A percentile compares a stretch with the other conserved stretches of the same genome.
These are phyloP conservation scores for Citrus hindsii DNA, from an alignment of 345 rosid genomes.

Conservation along the genomic window DNA sequence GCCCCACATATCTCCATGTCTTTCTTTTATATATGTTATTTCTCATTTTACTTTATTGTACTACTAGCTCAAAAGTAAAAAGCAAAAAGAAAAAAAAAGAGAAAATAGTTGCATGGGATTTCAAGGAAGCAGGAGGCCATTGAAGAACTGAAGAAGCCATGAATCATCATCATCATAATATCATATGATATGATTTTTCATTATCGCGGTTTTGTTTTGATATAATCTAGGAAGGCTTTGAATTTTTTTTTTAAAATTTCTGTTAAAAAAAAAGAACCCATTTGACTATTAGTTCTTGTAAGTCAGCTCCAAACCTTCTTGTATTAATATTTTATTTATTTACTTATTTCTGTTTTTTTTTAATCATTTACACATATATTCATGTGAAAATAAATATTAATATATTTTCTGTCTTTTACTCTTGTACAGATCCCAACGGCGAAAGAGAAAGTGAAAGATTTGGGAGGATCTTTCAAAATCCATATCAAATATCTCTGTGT, in stretches of 20 bases:
- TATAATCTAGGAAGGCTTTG: neutral
- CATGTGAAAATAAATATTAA: neutral
- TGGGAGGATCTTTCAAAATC: slow-evolving; percentile 6
- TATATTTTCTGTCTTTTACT: slow-evolving; percentile 13
- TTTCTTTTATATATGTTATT: neutral
- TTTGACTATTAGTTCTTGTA: slow-evolving; percentile 6
- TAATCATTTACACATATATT: neutral
- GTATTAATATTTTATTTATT: neutral
- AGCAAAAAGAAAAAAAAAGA: neutral
- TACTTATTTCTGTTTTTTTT: neutral
- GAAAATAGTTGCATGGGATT: neutral
- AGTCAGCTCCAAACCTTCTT: slow-evolving; percentile 16
- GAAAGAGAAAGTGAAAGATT: neutral
- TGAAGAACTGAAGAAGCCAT: neutral
- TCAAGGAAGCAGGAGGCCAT: neutral
- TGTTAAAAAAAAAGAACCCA: neutral
- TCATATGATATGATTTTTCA: neutral
- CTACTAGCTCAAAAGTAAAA: neutral
- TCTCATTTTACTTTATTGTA: neutral
- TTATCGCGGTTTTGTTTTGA: neutral
- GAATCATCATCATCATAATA: neutral
- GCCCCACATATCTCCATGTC: slow-evolving; percentile 18
- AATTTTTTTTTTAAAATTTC: neutral
- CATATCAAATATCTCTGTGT: neutral
- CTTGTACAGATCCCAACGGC: slow-evolving; percentile 24